Evolutionary conservation across 495 filamentous ascomycete genomes (phyloP), one percentile per base, ranked within the genome.

Genomic region (Penicillium pancosmium): DNA sequence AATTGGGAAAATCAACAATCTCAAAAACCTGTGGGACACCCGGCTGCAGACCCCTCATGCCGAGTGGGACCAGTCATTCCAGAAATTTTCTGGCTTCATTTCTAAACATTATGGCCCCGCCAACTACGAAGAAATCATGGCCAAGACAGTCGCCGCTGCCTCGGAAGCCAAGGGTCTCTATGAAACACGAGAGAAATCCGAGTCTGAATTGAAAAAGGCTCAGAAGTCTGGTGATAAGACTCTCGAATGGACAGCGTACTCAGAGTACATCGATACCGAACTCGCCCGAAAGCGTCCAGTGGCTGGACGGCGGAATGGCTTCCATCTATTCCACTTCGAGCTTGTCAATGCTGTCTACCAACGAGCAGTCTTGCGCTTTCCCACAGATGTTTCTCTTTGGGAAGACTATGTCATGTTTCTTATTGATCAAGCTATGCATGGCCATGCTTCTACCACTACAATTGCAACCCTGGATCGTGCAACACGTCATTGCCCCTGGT

Each of bases 401-500:
- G 85, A 88, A 59, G 90, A 93, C 60, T 91, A 90, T 63, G 79
- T 91, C 33, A 88, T 89, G 55, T 89, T 91, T 63, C 74, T 96
- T 18, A 77, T 84, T 44, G 75, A 78, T 35, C 73, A 82, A 62
- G 72, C 72, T 16, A 68, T 73, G 64, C 72, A 68, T 56, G 68
- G 63, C 12, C 69, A 71, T 47, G 58, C 52, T 31, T 73, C 75
- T 52, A 76, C 73, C 5, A 66, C 73, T 47, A 66, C 76, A 54
- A 68, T 79, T 66, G 54, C 82, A 76, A 75, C 90, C 5, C 70
- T 91, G 2, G 86, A 92, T 62, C 82, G 91, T 52, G 91, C 90
- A 15, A 93, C 90, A 2, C 82, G 87, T 15, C 92, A 97, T 71
- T 93, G 92, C 57, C 93, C 94, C 2, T 96, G 91, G 90, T 95